Evolutionary conservation across 768 basidiomycete species (phyloP).

Genomic region (Amyloporia xantha): DNA sequence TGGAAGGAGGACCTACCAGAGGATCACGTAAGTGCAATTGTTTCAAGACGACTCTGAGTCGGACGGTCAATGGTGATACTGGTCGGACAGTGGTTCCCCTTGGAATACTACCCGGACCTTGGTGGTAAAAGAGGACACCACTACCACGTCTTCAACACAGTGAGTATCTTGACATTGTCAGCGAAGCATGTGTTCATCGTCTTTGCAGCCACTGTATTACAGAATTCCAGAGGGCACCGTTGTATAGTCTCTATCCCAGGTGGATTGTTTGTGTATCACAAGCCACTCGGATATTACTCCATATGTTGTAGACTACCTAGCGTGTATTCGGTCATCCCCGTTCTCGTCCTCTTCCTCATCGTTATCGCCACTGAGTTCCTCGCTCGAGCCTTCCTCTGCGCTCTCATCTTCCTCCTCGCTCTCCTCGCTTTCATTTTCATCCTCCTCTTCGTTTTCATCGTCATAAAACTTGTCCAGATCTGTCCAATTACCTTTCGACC

Average conservation of each 20-base stretch:
- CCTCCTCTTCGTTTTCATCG: slow-evolving; percentile 29
- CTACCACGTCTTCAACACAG: slow-evolving; percentile 74
- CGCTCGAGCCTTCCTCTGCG: slow-evolving; percentile 17
- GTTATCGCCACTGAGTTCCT: slow-evolving; percentile 12
- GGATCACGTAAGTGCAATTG: slow-evolving; percentile 44
- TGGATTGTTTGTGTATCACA: neutral
- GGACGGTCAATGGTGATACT: neutral
- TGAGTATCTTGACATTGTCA: slow-evolving; percentile 26
- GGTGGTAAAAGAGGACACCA: slow-evolving; percentile 65
- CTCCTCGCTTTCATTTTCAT: slow-evolving; percentile 24
- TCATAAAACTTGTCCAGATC: slow-evolving; percentile 78
- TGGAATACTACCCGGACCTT: slow-evolving; percentile 55
- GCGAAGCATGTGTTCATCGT: neutral
- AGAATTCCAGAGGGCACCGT: slow-evolving; percentile 29
- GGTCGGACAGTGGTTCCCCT: slow-evolving; percentile 72
- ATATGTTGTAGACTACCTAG: slow-evolving; percentile 11
- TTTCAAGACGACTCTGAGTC: neutral
- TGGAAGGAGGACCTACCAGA: slow-evolving; percentile 61
- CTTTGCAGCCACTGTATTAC: slow-evolving; percentile 34
- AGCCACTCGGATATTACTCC: slow-evolving; percentile 1
- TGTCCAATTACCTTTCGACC: slow-evolving; percentile 40
- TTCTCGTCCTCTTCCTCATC: slow-evolving; percentile 25
- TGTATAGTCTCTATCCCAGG: slow-evolving; percentile 16
- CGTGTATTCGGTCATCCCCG: slow-evolving; percentile 16
- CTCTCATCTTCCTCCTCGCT: slow-evolving; percentile 30